These are phyloP conservation scores for Tetramitus jugosus DNA, from an alignment of 208 protist genomes.

Conservation along the genomic window DNA sequence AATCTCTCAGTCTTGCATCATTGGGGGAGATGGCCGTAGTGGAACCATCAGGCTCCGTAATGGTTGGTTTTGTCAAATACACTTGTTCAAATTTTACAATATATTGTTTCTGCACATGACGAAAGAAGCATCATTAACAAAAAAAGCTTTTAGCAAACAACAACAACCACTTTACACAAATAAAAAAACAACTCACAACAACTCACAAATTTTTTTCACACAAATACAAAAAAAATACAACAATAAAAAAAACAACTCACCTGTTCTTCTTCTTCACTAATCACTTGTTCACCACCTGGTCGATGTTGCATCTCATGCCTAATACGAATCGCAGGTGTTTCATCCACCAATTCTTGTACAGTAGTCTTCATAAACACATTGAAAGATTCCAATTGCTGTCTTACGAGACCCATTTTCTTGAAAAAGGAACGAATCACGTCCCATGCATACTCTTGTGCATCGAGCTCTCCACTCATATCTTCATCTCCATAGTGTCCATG, in stretches of 20 bases:
- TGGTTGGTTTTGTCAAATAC: slow-evolving; percentile 40
- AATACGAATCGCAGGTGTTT: slow-evolving; percentile 46
- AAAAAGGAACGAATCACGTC: slow-evolving; percentile 94
- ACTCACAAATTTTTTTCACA: too few relatives aligned
- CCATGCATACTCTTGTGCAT: slow-evolving; percentile 86
- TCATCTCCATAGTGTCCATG: neutral
- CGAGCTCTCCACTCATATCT: slow-evolving; percentile 43
- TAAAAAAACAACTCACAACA: too few relatives aligned
- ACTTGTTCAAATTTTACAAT: slow-evolving; percentile 32
- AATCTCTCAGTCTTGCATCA: slow-evolving; percentile 84
- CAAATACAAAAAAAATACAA: too few relatives aligned
- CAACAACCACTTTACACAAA: too few relatives aligned
- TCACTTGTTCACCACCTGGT: neutral
- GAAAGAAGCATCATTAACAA: too few relatives aligned
- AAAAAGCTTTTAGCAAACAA: too few relatives aligned
- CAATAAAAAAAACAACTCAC: too few relatives aligned
- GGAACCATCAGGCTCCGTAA: slow-evolving; percentile 22
- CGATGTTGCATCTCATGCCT: slow-evolving; percentile 6
- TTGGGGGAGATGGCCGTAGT: slow-evolving; percentile 65
- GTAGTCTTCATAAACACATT: slow-evolving; percentile 83
- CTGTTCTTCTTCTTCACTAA: neutral
- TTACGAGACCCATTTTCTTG: slow-evolving; percentile 90
- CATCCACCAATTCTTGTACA: slow-evolving; percentile 71
- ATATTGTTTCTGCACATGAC: neutral
- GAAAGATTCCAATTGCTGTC: slow-evolving; percentile 98